Conservation (phyloP, 768 basidiomycete genomes). For the Lactarius tabidus region DNA sequence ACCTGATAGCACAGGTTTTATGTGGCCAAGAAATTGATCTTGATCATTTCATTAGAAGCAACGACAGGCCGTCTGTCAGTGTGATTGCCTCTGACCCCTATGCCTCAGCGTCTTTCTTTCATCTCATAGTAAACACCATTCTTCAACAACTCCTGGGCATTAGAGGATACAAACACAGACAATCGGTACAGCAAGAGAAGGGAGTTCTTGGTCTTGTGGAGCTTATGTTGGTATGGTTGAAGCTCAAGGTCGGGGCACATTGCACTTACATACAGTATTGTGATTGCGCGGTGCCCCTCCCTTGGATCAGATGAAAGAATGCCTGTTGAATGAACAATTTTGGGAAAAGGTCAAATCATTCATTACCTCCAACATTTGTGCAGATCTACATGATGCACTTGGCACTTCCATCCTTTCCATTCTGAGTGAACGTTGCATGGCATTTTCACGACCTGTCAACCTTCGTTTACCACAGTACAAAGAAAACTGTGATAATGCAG, state of each 20-base stretch:
- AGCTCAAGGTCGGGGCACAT: neutral
- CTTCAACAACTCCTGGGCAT: neutral
- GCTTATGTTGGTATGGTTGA: neutral
- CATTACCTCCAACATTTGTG: no score
- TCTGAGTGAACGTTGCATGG: no score
- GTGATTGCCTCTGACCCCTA: neutral
- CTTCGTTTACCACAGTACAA: no score
- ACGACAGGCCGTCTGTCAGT: constrained; percentile 35
- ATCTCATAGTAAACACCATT: neutral
- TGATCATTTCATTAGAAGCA: constrained; percentile 38
- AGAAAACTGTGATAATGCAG: no score
- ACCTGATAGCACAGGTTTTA: constrained; percentile 44
- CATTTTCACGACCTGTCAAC: no score
- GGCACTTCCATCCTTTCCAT: no score
- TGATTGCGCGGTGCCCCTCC: no score
- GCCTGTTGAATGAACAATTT: no score
- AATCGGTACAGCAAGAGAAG: neutral
- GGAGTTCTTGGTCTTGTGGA: neutral
- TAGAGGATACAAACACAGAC: neutral
- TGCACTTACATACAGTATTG: no score
- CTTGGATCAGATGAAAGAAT: no score
- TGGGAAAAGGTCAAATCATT: no score
- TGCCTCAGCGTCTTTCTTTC: neutral
- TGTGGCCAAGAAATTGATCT: constrained; percentile 42
- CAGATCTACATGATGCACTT: no score